Evolutionary conservation across 1,284 basidiomycete species (phyloP).

Genomic region (Kwoniella shivajii): DNA sequence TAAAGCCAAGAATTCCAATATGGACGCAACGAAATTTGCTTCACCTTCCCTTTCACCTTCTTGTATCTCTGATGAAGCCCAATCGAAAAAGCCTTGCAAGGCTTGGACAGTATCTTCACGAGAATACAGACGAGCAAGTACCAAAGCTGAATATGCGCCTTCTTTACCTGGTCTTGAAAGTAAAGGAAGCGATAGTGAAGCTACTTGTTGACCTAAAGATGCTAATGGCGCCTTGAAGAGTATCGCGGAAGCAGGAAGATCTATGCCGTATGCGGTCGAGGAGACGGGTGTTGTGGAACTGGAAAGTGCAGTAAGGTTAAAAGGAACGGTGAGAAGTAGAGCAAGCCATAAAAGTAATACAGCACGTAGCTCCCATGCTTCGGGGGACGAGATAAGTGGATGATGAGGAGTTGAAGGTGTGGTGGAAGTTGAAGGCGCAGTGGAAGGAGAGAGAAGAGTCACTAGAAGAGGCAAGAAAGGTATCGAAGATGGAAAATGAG

Average conservation of each 20-base stretch:
- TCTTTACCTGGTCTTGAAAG: slow-evolving; percentile 50
- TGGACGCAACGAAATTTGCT: slow-evolving; percentile 37
- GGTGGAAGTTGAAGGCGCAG: slow-evolving; percentile 55
- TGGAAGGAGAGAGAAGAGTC: slow-evolving; percentile 62
- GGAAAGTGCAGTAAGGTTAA: slow-evolving; percentile 78
- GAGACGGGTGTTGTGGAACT: slow-evolving; percentile 37
- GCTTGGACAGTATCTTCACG: slow-evolving; percentile 43
- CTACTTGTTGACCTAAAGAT: slow-evolving; percentile 62
- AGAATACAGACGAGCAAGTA: slow-evolving; percentile 50
- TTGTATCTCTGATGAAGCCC: slow-evolving; percentile 35
- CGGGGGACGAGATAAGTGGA: slow-evolving; percentile 32
- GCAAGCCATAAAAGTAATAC: slow-evolving; percentile 88
- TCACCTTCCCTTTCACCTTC: slow-evolving; percentile 45
- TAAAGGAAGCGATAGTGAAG: slow-evolving; percentile 37
- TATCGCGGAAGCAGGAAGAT: slow-evolving; percentile 67
- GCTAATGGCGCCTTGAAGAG: slow-evolving; percentile 66
- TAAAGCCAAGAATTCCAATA: slow-evolving; percentile 44
- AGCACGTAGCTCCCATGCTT: slow-evolving; percentile 79
- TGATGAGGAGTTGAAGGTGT: slow-evolving; percentile 48
- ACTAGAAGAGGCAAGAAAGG: slow-evolving; percentile 76
- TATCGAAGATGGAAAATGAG: slow-evolving; percentile 71
- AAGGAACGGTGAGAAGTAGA: slow-evolving; percentile 90
- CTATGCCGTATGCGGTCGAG: slow-evolving; percentile 60
- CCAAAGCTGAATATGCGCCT: slow-evolving; percentile 48
- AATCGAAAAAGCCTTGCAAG: slow-evolving; percentile 42